Evolutionary conservation across 2,329 filamentous ascomycete species (phyloP), one percentile per base, ranked within the genome.

Genomic region (Colletotrichum lupini): DNA sequence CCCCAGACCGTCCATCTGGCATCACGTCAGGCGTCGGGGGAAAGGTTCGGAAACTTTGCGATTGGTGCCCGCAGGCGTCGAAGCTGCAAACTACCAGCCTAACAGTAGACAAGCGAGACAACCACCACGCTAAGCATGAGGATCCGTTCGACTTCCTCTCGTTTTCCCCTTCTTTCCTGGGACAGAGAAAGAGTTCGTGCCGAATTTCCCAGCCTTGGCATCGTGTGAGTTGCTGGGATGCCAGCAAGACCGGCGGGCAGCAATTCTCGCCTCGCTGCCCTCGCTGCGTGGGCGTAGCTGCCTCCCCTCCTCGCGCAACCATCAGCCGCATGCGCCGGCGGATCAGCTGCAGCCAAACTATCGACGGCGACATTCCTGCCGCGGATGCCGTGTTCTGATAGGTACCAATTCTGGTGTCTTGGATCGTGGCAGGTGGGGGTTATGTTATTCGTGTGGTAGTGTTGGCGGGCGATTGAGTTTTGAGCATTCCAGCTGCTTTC

Each of bases 61-160:
- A 71, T 67, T 68, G 63, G 68, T 71, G 68, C 63, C 68, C 63
- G 63, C 63, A 61, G 68, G n/a, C 24, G 9, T 53, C 67, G 16
- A 56, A 52, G 9, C 26, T 67, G 46, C 46, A 63, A 32, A 35
- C 28, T 35, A 49, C 42, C 42, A 49, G 42, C 19, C 42, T 49
- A 49, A n/a, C 42, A 49, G 19, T 49, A 19, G 46, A 28, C 30
- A 26, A 24, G 22, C 12, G 24, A 26, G 28, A 55, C 61, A 64
- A 37, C 55, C 26, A 55, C 46, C 28, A 66, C 63, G 30, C 53
- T 26, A 56, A 35, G n/a, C 28, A 65, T 24, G 62, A 14, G 32
- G 62, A 65, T 46, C 62, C 11, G 6, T 57, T 57, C 52, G 26
- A 11, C 8, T 42, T 56, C 19, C 16, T 22, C 12, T 46, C 3